Evolutionary conservation across 2,329 filamentous ascomycete species (phyloP).

Genomic region (Aspergillus floridensis): DNA sequence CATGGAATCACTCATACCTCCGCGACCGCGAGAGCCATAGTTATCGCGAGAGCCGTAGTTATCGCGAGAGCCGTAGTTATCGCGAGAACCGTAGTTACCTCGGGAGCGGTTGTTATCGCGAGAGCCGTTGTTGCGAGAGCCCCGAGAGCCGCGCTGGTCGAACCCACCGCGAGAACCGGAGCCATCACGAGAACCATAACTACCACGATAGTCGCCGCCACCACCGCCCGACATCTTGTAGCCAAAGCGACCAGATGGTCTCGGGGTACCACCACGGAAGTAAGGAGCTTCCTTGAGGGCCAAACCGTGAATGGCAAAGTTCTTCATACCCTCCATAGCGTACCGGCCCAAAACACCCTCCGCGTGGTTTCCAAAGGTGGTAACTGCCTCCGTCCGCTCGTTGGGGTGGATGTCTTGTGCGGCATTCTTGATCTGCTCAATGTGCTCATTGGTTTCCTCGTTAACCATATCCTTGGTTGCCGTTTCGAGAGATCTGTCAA

Average conservation of each 20-base stretch:
- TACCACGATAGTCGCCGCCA: neutral
- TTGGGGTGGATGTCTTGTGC: neutral
- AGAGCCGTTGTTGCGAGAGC: neutral
- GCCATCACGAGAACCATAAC: neutral
- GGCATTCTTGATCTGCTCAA: neutral
- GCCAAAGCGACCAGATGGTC: neutral
- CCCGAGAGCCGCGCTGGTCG: neutral
- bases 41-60: too few species aligned
- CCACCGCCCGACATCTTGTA: neutral
- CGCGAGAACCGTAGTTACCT: too few species aligned
- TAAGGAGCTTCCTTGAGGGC: neutral
- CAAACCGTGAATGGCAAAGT: neutral
- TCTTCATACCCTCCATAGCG: neutral
- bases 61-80: too few species aligned
- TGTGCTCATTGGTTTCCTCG: neutral
- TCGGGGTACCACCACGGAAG: neutral
- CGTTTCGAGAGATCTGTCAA: slow-evolving; percentile 19
- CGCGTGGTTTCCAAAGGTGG: neutral
- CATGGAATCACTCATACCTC: too few species aligned
- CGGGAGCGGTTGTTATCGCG: neutral
- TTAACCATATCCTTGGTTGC: neutral
- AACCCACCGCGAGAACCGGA: neutral
- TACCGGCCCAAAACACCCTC: neutral
- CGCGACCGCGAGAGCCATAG: too few species aligned
- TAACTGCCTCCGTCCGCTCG: neutral